Evolutionary conservation across 1,284 basidiomycete genomes (phyloP).

Genomic region (Meira nashicola): DNA sequence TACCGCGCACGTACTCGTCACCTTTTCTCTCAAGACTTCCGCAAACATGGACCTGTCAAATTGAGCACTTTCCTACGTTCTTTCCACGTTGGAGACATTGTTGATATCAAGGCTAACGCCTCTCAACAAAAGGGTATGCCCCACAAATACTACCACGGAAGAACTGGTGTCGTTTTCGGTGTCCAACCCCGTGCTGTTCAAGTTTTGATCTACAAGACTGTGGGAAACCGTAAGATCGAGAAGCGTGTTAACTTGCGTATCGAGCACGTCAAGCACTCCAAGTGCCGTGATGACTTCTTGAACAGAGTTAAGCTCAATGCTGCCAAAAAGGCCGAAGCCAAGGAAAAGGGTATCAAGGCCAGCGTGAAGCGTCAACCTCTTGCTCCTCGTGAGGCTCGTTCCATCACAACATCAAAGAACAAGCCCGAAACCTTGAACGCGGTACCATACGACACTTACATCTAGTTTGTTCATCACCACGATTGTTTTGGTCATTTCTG

Average conservation of each 20-base stretch:
- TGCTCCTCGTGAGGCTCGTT: slow-evolving; percentile 74
- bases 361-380: slow-evolving; percentile 80
- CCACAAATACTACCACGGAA: slow-evolving; percentile 73
- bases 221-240: slow-evolving; percentile 98
- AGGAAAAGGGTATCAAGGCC: slow-evolving; percentile 63
- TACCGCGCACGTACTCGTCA: slow-evolving; percentile 98
- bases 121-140: slow-evolving; percentile 99
- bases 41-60: slow-evolving; percentile 86
- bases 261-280: slow-evolving; percentile 97
- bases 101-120: slow-evolving; percentile 99
- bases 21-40: slow-evolving; percentile 67
- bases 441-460: slow-evolving; percentile 63
- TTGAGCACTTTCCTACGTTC: slow-evolving; percentile 87
- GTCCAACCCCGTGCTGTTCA: slow-evolving; percentile 91
- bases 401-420: slow-evolving; percentile 71
- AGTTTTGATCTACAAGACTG: slow-evolving; percentile 96
- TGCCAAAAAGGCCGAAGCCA: slow-evolving; percentile 73
- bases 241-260: slow-evolving; percentile 99
- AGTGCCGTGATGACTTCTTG: slow-evolving; percentile 97
- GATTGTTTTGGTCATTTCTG: no score
- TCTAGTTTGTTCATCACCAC: slow-evolving; percentile 31
- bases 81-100: slow-evolving; percentile 95
- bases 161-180: slow-evolving; percentile 97
- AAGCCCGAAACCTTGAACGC: slow-evolving; percentile 87
- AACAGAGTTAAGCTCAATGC: slow-evolving; percentile 88